phyloP scores from a whole-genome alignment of 176 grass and related monocot genomes.

The Triticum monococcum region DNA sequence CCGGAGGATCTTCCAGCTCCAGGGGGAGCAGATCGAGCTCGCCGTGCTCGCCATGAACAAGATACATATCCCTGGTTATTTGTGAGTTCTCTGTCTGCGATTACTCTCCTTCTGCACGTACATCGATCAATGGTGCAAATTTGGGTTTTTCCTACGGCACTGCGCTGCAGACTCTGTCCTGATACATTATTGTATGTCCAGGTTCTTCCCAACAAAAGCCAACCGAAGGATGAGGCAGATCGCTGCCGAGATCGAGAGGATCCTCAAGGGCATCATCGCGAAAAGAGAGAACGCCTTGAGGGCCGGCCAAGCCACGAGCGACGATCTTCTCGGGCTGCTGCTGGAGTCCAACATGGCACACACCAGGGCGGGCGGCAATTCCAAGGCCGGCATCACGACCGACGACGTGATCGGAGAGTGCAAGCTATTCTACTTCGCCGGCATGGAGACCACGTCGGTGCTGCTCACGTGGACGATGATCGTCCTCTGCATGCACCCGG shows the following conservation, averaged over 20 bases:
- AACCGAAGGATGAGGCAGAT: slow-evolving; percentile 65
- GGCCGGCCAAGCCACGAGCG: neutral
- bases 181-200: neutral
- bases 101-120: neutral
- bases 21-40: slow-evolving; percentile 53
- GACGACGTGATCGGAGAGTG: slow-evolving; percentile 86
- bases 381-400: slow-evolving; percentile 41
- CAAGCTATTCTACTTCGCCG: slow-evolving; percentile 91
- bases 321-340: slow-evolving; percentile 60
- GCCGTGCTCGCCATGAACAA: slow-evolving; percentile 16
- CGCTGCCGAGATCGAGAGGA: slow-evolving; percentile 33
- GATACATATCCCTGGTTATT: slow-evolving; percentile 57
- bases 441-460: slow-evolving; percentile 80
- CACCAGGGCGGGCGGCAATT: slow-evolving; percentile 3
- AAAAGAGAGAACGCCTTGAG: slow-evolving; percentile 54
- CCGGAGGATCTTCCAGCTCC: slow-evolving; percentile 58
- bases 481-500: slow-evolving; percentile 71
- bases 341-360: slow-evolving; percentile 66
- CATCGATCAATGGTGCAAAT: neutral
- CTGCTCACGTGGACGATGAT: slow-evolving; percentile 81
- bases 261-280: slow-evolving; percentile 56
- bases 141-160: neutral
- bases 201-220: slow-evolving; percentile 45
- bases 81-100: slow-evolving; percentile 13
- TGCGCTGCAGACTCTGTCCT: neutral